These are phyloP conservation scores for Microdochium trichocladiopsis DNA, from an alignment of 2,329 filamentous ascomycete species.

Conservation along the genomic window DNA sequence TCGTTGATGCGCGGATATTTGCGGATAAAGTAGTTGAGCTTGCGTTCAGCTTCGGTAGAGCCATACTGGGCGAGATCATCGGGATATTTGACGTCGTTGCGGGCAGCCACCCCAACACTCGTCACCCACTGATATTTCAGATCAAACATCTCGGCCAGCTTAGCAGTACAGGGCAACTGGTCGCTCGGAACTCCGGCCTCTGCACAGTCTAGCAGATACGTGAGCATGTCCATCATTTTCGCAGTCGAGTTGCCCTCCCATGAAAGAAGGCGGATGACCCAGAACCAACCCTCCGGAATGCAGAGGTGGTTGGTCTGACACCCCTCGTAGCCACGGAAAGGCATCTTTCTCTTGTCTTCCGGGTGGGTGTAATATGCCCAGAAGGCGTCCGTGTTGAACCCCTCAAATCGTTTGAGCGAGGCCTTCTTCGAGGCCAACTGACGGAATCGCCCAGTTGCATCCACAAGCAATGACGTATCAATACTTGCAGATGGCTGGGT, in stretches of 20 bases:
- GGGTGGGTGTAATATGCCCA: slow-evolving; percentile 9
- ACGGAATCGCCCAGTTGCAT: slow-evolving; percentile 13
- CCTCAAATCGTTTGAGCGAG: slow-evolving; percentile 9
- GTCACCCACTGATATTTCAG: slow-evolving; percentile 14
- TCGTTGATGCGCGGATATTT: slow-evolving; percentile 12
- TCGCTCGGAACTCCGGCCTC: slow-evolving; percentile 8
- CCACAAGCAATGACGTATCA: slow-evolving; percentile 9
- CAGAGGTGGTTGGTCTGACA: slow-evolving; percentile 19
- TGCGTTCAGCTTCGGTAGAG: slow-evolving; percentile 13
- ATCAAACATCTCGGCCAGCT: slow-evolving; percentile 12
- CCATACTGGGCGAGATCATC: slow-evolving; percentile 12
- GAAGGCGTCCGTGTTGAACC: slow-evolving; percentile 9
- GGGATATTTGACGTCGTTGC: slow-evolving; percentile 7
- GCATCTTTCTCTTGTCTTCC: slow-evolving; percentile 13
- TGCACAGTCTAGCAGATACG: slow-evolving; percentile 14
- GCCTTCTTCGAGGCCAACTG: slow-evolving; percentile 12
- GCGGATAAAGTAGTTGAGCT: slow-evolving; percentile 15
- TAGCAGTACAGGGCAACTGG: slow-evolving; percentile 9
- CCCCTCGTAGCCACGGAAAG: slow-evolving; percentile 12
- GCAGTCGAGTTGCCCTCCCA: slow-evolving; percentile 15
- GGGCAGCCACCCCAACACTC: slow-evolving; percentile 14
- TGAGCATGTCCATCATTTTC: slow-evolving; percentile 16
- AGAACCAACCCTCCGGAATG: slow-evolving; percentile 18
- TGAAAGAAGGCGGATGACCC: slow-evolving; percentile 15
- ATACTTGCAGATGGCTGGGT: neutral